Evolutionary conservation across 345 rosid genomes (phyloP).

Genomic region (Erucastrum elatum): DNA sequence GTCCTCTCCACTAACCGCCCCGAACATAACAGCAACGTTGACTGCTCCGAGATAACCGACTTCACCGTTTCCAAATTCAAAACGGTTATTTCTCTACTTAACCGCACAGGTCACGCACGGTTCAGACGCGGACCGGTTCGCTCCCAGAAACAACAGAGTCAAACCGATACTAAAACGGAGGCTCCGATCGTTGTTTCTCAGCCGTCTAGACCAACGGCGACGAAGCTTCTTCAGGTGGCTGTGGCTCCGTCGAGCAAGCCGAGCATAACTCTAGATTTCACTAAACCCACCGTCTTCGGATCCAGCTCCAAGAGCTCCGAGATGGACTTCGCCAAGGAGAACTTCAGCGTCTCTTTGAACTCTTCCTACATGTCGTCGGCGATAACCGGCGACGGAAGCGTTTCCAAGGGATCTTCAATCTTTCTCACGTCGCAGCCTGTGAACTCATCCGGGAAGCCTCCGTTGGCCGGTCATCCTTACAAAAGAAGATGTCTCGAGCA

Average conservation of each 20-base stretch:
- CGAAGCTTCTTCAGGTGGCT: conserved; percentile 10
- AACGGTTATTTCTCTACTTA: conserved; percentile 69
- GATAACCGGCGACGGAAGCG: conserved; percentile 92
- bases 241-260: conserved; percentile 43
- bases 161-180: conserved; percentile 1
- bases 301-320: conserved; percentile 51
- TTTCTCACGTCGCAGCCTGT: conserved; percentile 49
- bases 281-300: conserved; percentile 55
- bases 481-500: conserved; percentile 73
- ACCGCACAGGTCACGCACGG: conserved; percentile 93
- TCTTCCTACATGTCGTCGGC: conserved; percentile 92
- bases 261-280: conserved; percentile 75
- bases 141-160: conserved; percentile 3
- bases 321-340: conserved; percentile 68
- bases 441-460: conserved; percentile 71
- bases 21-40: conserved; percentile 36
- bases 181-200: neutral
- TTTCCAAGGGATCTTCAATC: conserved; percentile 76
- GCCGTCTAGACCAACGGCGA: conserved; percentile 18
- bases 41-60: conserved; percentile 67
- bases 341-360: conserved; percentile 71
- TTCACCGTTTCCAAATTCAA: conserved; percentile 74
- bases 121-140: conserved; percentile 77
- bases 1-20: conserved; percentile 56
- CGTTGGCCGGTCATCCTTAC: conserved; percentile 57